Conservation (phyloP, 805 yeast genomes). For the Tetrapisispora fleetii region DNA sequence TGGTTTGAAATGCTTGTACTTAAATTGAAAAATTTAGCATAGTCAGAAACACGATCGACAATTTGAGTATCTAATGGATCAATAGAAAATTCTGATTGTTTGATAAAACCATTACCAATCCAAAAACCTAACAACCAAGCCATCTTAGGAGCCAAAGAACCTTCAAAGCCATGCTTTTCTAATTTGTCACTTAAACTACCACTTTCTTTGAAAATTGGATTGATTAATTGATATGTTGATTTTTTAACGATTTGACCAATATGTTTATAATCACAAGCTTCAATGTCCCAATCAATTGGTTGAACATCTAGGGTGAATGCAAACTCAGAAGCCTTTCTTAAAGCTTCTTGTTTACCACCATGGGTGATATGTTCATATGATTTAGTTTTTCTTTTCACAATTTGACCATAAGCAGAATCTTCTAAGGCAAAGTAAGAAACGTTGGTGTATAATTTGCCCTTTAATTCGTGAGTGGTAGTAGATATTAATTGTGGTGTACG, state of each 20-base stretch:
- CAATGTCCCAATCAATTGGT: slow-evolving; percentile 33
- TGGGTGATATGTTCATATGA: slow-evolving; percentile 10
- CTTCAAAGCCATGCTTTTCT: slow-evolving; percentile 11
- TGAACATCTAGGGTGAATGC: slow-evolving; percentile 8
- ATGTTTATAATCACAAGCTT: slow-evolving; percentile 29
- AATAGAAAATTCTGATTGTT: slow-evolving; percentile 13
- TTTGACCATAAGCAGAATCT: slow-evolving; percentile 5
- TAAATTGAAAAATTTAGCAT: neutral
- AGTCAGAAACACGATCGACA: slow-evolving; percentile 14
- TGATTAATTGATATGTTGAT: slow-evolving; percentile 28
- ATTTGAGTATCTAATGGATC: slow-evolving; percentile 16
- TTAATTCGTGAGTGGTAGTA: slow-evolving; percentile 5
- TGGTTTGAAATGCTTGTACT: neutral
- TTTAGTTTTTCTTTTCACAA: slow-evolving; percentile 4
- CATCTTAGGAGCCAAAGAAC: slow-evolving; percentile 10
- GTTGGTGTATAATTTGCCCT: slow-evolving; percentile 9
- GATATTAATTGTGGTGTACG: neutral
- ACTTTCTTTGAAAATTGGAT: slow-evolving; percentile 30
- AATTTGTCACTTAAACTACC: slow-evolving; percentile 18
- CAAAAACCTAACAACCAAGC: slow-evolving; percentile 34
- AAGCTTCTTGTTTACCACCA: slow-evolving; percentile 13
- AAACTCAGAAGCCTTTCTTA: slow-evolving; percentile 17
- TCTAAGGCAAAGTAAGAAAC: slow-evolving; percentile 20
- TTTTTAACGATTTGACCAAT: slow-evolving; percentile 23
- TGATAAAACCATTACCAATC: slow-evolving; percentile 25